phyloP scores from a whole-genome alignment of 768 basidiomycete species.

The Lentinus brumalis region DNA sequence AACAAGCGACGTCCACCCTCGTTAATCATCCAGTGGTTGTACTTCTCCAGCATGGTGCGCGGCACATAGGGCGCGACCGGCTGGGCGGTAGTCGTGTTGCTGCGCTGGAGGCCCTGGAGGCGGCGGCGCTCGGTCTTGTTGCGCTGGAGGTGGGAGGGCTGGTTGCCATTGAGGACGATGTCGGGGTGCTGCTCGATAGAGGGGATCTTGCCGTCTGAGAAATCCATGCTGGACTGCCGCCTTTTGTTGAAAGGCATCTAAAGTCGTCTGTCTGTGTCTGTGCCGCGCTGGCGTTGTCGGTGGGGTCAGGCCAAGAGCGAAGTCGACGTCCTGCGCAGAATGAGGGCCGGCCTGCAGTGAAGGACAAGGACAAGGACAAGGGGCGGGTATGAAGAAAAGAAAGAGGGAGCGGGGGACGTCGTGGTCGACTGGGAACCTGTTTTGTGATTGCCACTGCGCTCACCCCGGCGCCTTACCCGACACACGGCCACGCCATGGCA shows the following conservation, averaged over 20 bases:
- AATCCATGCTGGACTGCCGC: conserved; percentile 68
- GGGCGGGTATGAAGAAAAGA: conserved; percentile 14
- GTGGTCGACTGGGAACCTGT: conserved; percentile 17
- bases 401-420: conserved; percentile 16
- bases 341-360: conserved; percentile 48
- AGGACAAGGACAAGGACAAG: conserved; percentile 18
- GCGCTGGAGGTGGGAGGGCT: conserved; percentile 62
- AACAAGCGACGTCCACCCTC: conserved; percentile 82
- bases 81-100: conserved; percentile 40
- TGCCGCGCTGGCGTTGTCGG: conserved; percentile 4
- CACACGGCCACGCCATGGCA: conserved; percentile 21
- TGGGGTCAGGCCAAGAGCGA: conserved; percentile 9
- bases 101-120: conserved; percentile 82
- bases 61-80: conserved; percentile 38
- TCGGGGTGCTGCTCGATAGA: conserved; percentile 56
- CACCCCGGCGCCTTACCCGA: neutral
- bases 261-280: neutral
- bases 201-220: conserved; percentile 54
- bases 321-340: conserved; percentile 36
- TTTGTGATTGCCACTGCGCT: conserved; percentile 19
- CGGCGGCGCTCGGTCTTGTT: conserved; percentile 85
- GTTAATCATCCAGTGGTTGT: conserved; percentile 90
- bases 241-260: conserved; percentile 37
- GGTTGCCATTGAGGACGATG: conserved; percentile 28
- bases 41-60: conserved; percentile 45